phyloP scores from a whole-genome alignment of 371 early-diverging fungal species.

The Batrachochytrium dendrobatidis region DNA sequence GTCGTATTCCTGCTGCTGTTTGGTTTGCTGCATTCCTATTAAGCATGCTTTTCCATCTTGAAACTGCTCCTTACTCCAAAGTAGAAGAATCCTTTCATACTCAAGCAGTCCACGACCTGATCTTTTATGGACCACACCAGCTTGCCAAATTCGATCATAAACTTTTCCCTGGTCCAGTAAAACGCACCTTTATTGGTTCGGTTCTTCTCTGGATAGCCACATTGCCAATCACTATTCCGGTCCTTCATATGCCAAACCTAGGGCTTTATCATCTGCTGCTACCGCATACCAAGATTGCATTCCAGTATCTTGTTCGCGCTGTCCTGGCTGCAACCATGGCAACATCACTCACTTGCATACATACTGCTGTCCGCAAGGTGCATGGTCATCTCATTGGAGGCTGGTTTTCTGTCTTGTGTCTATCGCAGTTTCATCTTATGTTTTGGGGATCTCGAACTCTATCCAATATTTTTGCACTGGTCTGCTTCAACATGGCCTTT shows the following conservation, averaged over 20 bases:
- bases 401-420: conserved; percentile 52
- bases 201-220: conserved; percentile 20
- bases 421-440: conserved; percentile 76
- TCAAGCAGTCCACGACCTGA: conserved; percentile 85
- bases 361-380: conserved; percentile 33
- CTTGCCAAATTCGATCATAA: conserved; percentile 33
- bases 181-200: conserved; percentile 84
- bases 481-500: conserved; percentile 38
- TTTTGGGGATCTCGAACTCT: conserved; percentile 85
- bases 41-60: conserved; percentile 8
- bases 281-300: conserved; percentile 15
- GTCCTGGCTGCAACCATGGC: conserved; percentile 42
- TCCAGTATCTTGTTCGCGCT: conserved; percentile 39
- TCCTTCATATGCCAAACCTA: background rate
- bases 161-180: conserved; percentile 87
- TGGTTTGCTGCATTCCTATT: background rate
- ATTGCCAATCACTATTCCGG: conserved; percentile 3
- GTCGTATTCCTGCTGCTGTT: too few species aligned
- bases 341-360: conserved; percentile 19
- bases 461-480: conserved; percentile 79
- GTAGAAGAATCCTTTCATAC: conserved; percentile 94
- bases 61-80: conserved; percentile 71
- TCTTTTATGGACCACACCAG: conserved; percentile 25
- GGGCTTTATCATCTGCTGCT: background rate
- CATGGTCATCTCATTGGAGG: conserved; percentile 53